Percentiles rank a stretch among this genome's conserved stretches.
Evolutionary conservation across 2,329 filamentous ascomycete genomes (phyloP).

Genomic region (Fusarium sp.): DNA sequence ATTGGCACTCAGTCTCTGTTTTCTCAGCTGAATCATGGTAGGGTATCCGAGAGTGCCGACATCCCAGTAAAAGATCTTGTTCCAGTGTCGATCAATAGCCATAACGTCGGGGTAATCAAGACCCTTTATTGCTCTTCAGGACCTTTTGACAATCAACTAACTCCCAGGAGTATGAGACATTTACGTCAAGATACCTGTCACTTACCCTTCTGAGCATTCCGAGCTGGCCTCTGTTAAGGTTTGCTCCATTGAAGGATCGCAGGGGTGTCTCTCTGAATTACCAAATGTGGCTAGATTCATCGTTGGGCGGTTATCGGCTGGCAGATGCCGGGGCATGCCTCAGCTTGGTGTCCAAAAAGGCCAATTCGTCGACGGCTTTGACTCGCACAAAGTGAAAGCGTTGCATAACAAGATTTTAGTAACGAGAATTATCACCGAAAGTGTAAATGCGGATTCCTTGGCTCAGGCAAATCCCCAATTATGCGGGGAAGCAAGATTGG

Average conservation of each 20-base stretch:
- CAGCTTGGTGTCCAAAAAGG: neutral
- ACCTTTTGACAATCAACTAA: neutral
- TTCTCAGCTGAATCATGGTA: neutral
- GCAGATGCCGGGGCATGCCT: neutral
- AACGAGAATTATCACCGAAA: neutral
- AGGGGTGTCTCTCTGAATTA: neutral
- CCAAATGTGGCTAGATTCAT: neutral
- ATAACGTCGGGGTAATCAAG: neutral
- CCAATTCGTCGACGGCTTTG: neutral
- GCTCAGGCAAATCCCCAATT: neutral
- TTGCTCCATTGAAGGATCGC: neutral
- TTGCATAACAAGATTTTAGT: neutral
- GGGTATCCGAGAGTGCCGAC: neutral
- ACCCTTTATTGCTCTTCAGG: neutral
- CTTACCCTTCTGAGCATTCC: neutral
- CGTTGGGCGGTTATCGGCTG: neutral
- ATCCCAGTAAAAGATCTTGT: neutral
- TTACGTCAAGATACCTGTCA: neutral
- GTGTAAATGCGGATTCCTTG: neutral
- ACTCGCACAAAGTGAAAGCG: neutral
- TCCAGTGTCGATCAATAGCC: neutral
- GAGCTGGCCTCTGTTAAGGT: neutral
- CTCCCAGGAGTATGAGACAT: neutral
- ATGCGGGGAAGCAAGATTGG: neutral
- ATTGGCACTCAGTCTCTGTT: neutral